phyloP scores from a whole-genome alignment of 306 rosid genomes.

The Gillenia trifoliata region DNA sequence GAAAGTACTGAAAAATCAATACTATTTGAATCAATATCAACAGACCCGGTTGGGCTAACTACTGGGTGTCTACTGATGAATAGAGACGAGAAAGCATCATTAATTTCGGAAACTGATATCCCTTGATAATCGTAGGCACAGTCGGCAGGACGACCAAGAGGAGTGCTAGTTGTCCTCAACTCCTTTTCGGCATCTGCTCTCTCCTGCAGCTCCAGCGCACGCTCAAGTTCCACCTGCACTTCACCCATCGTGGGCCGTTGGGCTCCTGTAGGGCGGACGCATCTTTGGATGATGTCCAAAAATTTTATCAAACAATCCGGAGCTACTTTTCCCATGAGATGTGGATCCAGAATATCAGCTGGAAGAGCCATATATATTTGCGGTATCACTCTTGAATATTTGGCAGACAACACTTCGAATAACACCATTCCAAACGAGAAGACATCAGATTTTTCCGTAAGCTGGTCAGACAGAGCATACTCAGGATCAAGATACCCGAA shows the following conservation, averaged over 20 bases:
- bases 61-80: not conserved
- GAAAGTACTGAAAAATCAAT: not conserved
- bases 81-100: not conserved
- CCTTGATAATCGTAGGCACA: not conserved
- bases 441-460: not conserved
- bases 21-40: no score
- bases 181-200: slow-evolving; percentile 5
- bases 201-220: slow-evolving; percentile 21
- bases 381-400: no score
- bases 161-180: not conserved
- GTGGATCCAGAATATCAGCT: slow-evolving; percentile 16
- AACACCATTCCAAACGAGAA: not conserved
- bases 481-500: not conserved
- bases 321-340: slow-evolving; percentile 22
- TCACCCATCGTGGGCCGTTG: slow-evolving; percentile 20
- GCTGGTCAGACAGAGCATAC: not conserved
- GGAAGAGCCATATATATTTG: fast-evolving
- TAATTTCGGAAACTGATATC: not conserved
- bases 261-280: not conserved
- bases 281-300: slow-evolving; percentile 7
- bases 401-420: not conserved
- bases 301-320: slow-evolving; percentile 18
- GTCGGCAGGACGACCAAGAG: not conserved
- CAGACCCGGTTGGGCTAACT: no score
- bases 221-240: slow-evolving; percentile 30